These are phyloP conservation scores for Penicillium freii DNA, from an alignment of 2,329 filamentous ascomycete genomes.

Conservation along the genomic window DNA sequence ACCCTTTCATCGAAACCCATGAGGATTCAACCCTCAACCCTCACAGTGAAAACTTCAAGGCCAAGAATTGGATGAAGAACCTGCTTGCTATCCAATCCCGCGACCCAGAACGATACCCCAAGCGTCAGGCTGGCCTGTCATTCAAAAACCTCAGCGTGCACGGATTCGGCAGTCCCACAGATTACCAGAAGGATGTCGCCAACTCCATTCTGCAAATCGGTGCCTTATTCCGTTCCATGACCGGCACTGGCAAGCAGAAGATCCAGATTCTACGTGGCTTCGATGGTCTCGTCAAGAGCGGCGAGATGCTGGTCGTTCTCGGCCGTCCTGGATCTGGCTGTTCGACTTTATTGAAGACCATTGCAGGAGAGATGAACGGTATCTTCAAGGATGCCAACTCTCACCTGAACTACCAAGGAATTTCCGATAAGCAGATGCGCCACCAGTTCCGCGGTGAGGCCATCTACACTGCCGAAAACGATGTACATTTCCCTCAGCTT, in stretches of 20 bases:
- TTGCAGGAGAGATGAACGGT: constrained; percentile 79
- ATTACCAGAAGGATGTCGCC: constrained; percentile 58
- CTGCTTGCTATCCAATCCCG: constrained; percentile 47
- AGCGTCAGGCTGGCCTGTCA: constrained; percentile 60
- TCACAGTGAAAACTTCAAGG: constrained; percentile 44
- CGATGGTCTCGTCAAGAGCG: constrained; percentile 59
- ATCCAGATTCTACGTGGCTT: constrained; percentile 65
- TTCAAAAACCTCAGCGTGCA: constrained; percentile 68
- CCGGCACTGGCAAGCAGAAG: constrained; percentile 41
- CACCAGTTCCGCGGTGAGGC: constrained; percentile 75
- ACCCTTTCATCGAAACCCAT: constrained; percentile 36
- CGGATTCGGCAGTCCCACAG: constrained; percentile 65
- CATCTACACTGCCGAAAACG: constrained; percentile 82
- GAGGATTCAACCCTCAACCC: constrained; percentile 47
- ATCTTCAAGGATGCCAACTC: constrained; percentile 69
- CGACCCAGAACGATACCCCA: constrained; percentile 53
- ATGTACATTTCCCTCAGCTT: constrained; percentile 77
- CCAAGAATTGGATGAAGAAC: constrained; percentile 49
- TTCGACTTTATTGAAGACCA: constrained; percentile 82
- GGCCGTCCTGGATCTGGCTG: constrained; percentile 57
- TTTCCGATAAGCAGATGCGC: constrained; percentile 61
- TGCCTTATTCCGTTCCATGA: constrained; percentile 33
- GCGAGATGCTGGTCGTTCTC: constrained; percentile 59
- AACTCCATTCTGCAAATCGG: constrained; percentile 39
- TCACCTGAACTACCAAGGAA: constrained; percentile 74